Conservation (phyloP, 1,139 yeast species). For the Debaryomyces sp. region DNA sequence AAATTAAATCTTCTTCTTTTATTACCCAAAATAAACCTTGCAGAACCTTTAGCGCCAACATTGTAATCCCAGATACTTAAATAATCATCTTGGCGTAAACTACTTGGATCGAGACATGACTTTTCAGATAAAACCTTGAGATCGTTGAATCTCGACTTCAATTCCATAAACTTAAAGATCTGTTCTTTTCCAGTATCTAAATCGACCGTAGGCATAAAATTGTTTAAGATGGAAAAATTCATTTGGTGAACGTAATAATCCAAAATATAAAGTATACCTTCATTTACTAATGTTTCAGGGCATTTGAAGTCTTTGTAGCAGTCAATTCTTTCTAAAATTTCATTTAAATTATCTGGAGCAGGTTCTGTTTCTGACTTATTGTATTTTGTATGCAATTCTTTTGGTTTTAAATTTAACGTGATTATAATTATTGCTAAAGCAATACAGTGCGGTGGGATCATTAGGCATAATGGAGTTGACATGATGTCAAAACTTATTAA, state of each 20-base stretch:
- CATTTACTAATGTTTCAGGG: conserved; percentile 57
- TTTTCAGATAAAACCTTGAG: conserved; percentile 38
- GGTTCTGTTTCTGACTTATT: conserved; percentile 18
- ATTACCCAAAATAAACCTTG: conserved; percentile 58
- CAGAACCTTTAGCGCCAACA: conserved; percentile 48
- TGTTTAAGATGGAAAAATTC: conserved; percentile 33
- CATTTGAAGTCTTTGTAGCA: conserved; percentile 46
- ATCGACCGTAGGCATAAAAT: conserved; percentile 35
- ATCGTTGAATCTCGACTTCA: conserved; percentile 48
- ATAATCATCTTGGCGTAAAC: conserved; percentile 49
- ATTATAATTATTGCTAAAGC: conserved; percentile 66
- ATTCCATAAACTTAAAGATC: conserved; percentile 50
- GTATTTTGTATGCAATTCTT: conserved; percentile 30
- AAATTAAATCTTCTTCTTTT: conserved; percentile 46
- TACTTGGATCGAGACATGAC: conserved; percentile 41
- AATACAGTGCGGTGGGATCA: conserved; percentile 77
- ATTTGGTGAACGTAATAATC: conserved; percentile 62
- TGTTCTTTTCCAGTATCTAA: conserved; percentile 46
- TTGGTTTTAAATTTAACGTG: conserved; percentile 43
- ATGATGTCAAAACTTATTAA: conserved; percentile 71
- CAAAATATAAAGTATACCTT: conserved; percentile 61
- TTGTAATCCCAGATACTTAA: conserved; percentile 52
- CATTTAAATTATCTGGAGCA: conserved; percentile 18
- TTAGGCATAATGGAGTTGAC: conserved; percentile 69
- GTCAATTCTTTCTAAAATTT: conserved; percentile 35